Base-by-base conservation (phyloP, 1,284 basidiomycete species). In the Rhodotorula sp. region DNA sequence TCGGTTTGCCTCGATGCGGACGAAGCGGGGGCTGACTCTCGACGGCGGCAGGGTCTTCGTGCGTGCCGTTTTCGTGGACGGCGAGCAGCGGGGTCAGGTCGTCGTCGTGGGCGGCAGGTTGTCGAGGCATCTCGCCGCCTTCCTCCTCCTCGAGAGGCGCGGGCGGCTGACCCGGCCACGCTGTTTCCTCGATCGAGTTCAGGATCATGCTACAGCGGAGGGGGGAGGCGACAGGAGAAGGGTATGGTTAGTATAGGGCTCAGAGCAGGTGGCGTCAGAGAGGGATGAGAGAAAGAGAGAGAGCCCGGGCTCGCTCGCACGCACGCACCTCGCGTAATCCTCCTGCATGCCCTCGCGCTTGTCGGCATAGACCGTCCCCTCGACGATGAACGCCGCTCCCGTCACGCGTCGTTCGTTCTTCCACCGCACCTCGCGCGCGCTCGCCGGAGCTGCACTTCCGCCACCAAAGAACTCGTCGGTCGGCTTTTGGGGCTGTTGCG, bases 341-440 rank as follows among this genome's bases (percentile, higher is more conserved):
- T 73, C 64, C 4, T 21, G 34, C 56, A 58, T 59, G 7, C 56
- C 69, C 1, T 52, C 54, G 20, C 58, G 62, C 0, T 46, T 43
- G 34, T 73, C 74, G 3, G 66, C 60, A 29, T 75, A 75, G 26
- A 75, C 29, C 31, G 46, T 21, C 5, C 66, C 69, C 26, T 75
- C 74, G 15, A 69, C 58, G n/a, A 46, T 57, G 58, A 54, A 73
- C n/a, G 54, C 57, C 18, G 46, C 64, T 15, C 60, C 64, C 21
- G 62, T 64, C 29, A 52, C 59, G 29, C 64, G 58, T 14, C 58
- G 54, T 51, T 72, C 58, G 7, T 54, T 39, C 60, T 49, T 46
- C 66, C 70, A 65, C 31, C 48, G 46, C 20, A 39, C 23, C 4
- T 21, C 31, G 26, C 54, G n/a, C 26, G 10, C 47, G 29, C 16